Evolutionary conservation across 306 rosid genomes (phyloP).

Genomic region (Crotalaria pallida): DNA sequence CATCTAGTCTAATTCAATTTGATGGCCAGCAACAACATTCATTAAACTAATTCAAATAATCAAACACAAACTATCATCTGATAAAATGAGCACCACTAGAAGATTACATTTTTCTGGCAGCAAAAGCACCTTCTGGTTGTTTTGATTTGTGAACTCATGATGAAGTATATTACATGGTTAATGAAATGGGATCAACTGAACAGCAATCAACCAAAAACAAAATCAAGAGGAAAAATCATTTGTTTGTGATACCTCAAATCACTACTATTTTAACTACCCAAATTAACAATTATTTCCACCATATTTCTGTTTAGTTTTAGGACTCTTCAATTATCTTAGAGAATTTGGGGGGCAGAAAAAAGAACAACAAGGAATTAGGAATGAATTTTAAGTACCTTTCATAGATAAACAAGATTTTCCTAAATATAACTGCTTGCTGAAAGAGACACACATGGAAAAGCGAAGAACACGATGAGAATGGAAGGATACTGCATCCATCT

Average conservation of each 20-base stretch:
- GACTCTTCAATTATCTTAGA: not conserved
- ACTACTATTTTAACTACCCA: not conserved
- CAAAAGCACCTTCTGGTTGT: not conserved
- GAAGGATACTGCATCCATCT: conserved; percentile 32
- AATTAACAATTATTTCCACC: not conserved
- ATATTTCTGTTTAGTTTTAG: not conserved
- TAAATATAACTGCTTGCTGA: conserved; percentile 23
- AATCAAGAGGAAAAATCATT: not conserved
- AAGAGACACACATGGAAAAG: conserved; percentile 24
- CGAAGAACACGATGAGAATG: conserved; percentile 26
- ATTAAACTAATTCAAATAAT: not conserved
- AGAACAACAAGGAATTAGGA: not conserved
- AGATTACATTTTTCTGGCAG: not conserved
- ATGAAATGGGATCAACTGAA: not conserved
- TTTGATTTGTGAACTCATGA: not conserved
- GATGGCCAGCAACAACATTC: not conserved
- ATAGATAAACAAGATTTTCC: conserved; percentile 30
- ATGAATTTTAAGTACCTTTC: conserved; percentile 29
- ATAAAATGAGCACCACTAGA: not conserved
- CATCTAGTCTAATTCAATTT: conserved; percentile 18
- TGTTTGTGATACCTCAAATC: not conserved
- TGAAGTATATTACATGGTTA: not conserved
- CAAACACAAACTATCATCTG: not conserved
- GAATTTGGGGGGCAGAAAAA: not conserved
- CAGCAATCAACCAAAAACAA: not conserved